Percentiles rank a stretch among this genome's conserved stretches.
These are phyloP conservation scores for Tricholoma sp. DNA, from an alignment of 768 basidiomycete species.

Conservation along the genomic window DNA sequence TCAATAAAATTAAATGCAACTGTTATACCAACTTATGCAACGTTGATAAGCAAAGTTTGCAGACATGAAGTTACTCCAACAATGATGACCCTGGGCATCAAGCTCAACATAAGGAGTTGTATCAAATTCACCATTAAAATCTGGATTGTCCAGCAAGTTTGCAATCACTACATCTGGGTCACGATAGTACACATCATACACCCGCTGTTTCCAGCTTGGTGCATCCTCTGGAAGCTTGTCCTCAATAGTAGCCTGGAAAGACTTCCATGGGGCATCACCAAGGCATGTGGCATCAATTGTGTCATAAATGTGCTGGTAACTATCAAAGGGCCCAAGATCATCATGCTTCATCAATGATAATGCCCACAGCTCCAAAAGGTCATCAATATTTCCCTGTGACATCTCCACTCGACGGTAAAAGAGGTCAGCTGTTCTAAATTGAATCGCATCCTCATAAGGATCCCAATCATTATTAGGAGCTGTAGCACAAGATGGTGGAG, in stretches of 20 bases:
- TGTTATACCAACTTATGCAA: too few species aligned
- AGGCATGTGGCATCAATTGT: constrained; percentile 20
- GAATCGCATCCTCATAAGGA: constrained; percentile 8
- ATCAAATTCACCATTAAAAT: constrained; percentile 23
- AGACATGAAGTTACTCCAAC: constrained; percentile 28
- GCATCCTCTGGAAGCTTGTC: constrained; percentile 7
- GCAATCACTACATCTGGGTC: constrained; percentile 17
- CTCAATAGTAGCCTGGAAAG: neutral
- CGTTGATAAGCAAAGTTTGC: constrained; percentile 27
- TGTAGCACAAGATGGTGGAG: neutral
- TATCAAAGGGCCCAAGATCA: constrained; percentile 13
- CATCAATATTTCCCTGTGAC: constrained; percentile 10
- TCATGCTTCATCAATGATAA: constrained; percentile 8
- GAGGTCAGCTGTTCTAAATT: constrained; percentile 19
- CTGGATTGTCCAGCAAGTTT: constrained; percentile 23
- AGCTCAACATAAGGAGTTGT: constrained; percentile 18
- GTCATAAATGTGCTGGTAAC: constrained; percentile 16
- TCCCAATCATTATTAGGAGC: constrained; percentile 12
- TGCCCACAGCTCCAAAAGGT: constrained; percentile 14
- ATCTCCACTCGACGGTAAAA: constrained; percentile 14
- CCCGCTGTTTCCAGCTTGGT: constrained; percentile 17
- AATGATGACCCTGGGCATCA: constrained; percentile 12
- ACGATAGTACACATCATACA: constrained; percentile 20
- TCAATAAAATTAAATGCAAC: too few species aligned
- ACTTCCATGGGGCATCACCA: constrained; percentile 10